Evolutionary conservation across 768 basidiomycete species (phyloP), one percentile per base, ranked within the genome.

Genomic region (Pisolithus albus): DNA sequence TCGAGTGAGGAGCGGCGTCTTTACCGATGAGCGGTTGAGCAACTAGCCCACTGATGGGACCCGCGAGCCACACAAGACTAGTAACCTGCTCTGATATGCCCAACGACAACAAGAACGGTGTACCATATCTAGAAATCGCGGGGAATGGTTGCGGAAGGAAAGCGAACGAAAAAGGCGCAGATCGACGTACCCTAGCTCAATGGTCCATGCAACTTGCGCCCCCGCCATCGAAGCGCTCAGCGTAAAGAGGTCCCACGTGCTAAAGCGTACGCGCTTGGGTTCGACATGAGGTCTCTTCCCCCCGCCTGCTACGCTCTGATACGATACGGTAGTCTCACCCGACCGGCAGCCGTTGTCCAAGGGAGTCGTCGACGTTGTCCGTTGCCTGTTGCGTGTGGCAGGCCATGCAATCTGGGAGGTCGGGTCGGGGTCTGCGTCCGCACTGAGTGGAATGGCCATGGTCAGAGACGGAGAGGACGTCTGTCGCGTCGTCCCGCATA

Each of bases 11-110:
- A 26, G 38, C 26, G 8, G 52, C 15, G 32, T 16, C 18, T 39
- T 16, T n/a, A 91, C 95, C 96, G 59, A 99, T 96, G 50, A 98
- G 76, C n/a, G 96, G 96, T 66, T 99, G 96, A 5, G 93, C 93
- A 47, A 99, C 74, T 43, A 99, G 75, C 15, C 96, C 96, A 55
- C 90, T 92, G 54, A 99, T 91, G 5, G 96, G 96, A 9, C 95
- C 89, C 51, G 88, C 89, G 37, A 91, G 77, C 96, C 96, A 99
- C 34, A 99, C 95, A 7, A 97, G 78, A 49, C 90, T 88, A 0
- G 96, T 97, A 15, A 93, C 73, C 63, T 91, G 84, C 64, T 93
- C 94, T 0, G 92, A 85, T 24, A 98, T 72, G 7, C 87, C 87
- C 18, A 88, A 74, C 30, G 76, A 77, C 13, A 95, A 76, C 37